Conservation (phyloP, 805 yeast genomes). For the Candida maesae region DNA sequence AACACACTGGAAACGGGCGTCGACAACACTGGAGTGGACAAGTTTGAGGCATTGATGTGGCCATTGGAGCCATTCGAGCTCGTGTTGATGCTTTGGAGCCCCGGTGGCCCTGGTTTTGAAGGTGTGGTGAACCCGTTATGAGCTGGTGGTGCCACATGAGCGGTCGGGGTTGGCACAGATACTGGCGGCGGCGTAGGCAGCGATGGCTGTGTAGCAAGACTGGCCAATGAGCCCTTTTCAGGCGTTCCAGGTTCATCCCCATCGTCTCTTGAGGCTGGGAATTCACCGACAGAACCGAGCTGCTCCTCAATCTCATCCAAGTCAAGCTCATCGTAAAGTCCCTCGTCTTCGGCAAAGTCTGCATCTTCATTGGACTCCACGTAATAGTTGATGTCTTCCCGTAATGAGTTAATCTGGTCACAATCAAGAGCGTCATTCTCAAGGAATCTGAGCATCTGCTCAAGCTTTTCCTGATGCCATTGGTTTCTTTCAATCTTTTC, state of each 20-base stretch:
- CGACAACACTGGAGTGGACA: conserved; percentile 12
- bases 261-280: conserved; percentile 17
- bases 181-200: conserved; percentile 3
- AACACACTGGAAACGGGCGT: conserved; percentile 26
- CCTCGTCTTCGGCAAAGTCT: conserved; percentile 91
- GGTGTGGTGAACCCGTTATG: conserved; percentile 6
- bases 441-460: conserved; percentile 67
- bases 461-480: conserved; percentile 75
- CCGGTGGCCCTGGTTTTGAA: conserved; percentile 1
- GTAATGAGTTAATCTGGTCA: conserved; percentile 67
- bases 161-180: no score
- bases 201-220: background rate
- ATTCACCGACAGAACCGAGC: conserved; percentile 46
- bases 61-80: no score
- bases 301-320: conserved; percentile 56
- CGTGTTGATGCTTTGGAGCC: no score
- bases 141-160: no score
- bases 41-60: no score
- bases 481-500: conserved; percentile 68
- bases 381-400: conserved; percentile 89
- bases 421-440: conserved; percentile 80
- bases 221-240: conserved; percentile 8
- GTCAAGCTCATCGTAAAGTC: conserved; percentile 82
- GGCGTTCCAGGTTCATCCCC: conserved; percentile 14
- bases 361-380: conserved; percentile 92